Evolutionary conservation across 2,329 filamentous ascomycete genomes (phyloP).

Genomic region (Hypoxylon sp.): DNA sequence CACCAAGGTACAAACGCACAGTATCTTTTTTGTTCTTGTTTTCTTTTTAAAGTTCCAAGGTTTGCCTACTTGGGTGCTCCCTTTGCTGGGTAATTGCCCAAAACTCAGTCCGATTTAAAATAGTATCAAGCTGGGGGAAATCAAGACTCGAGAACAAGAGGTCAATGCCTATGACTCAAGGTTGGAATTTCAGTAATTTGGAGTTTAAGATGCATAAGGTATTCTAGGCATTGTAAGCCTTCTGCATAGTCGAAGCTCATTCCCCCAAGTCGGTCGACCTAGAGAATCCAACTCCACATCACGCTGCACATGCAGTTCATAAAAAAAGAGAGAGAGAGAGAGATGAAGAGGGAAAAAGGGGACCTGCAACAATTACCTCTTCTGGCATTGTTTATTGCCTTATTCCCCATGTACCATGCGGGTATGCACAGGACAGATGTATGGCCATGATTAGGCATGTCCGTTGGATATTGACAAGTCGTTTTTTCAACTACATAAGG

Average conservation of each 20-base stretch:
- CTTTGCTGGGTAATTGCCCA: neutral
- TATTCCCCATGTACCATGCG: conserved; percentile 28
- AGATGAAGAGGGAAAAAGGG: neutral
- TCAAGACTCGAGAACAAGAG: neutral
- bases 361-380: conserved; percentile 22
- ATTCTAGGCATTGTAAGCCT: neutral
- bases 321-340: neutral
- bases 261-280: neutral
- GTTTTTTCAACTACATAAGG: conserved; percentile 12
- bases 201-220: neutral
- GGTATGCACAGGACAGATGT: conserved; percentile 38
- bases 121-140: neutral
- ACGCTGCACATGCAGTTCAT: conserved; percentile 7
- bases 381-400: conserved; percentile 12
- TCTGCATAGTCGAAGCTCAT: neutral
- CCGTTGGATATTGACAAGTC: conserved; percentile 24
- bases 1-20: conserved; percentile 18
- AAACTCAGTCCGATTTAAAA: neutral
- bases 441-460: conserved; percentile 39
- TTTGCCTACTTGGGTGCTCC: neutral
- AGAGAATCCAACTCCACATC: conserved; percentile 1
- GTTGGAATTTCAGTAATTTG: neutral
- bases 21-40: neutral
- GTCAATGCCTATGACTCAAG: neutral
- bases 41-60: neutral